A percentile compares a stretch with the other conserved stretches of the same genome.
These are phyloP conservation scores for Boletus rufocinnamomeus DNA, from an alignment of 768 basidiomycete species.

Conservation along the genomic window DNA sequence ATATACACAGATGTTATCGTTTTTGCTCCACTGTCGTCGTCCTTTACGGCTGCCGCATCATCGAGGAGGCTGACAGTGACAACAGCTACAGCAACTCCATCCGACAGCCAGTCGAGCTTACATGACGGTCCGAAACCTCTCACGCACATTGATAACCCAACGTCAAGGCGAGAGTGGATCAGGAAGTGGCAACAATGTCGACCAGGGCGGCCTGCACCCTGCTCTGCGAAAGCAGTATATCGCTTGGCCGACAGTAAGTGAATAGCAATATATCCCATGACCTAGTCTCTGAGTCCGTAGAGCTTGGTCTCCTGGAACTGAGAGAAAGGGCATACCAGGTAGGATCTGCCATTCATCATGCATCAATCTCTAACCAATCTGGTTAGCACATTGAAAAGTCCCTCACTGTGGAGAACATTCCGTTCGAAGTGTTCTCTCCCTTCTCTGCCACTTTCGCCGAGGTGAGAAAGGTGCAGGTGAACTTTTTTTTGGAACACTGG, in stretches of 20 bases:
- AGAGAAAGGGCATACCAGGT: conserved; percentile 70
- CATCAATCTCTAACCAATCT: conserved; percentile 6
- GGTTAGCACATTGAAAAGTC: conserved; percentile 72
- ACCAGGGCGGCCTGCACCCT: conserved; percentile 65
- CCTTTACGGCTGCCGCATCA: conserved; percentile 42
- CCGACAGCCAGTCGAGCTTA: conserved; percentile 40
- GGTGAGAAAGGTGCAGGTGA: conserved; percentile 79
- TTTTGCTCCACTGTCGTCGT: conserved; percentile 82
- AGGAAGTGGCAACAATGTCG: conserved; percentile 62
- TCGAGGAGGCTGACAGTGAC: conserved; percentile 13
- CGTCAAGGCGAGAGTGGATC: conserved; percentile 68
- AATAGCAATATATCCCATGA: background rate
- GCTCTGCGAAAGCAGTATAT: conserved; percentile 84
- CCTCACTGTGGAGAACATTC: conserved; percentile 77
- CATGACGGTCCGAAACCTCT: conserved; percentile 23
- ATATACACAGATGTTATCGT: conserved; percentile 83
- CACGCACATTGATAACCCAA: conserved; percentile 28
- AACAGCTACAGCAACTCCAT: conserved; percentile 24
- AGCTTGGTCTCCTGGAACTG: conserved; percentile 69
- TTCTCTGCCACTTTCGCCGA: conserved; percentile 83
- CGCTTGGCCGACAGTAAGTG: conserved; percentile 77
- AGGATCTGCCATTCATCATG: background rate
- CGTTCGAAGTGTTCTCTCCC: conserved; percentile 82
- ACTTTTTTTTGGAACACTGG: conserved; percentile 83
- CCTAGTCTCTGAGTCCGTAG: conserved; percentile 37